Evolutionary conservation across 164 flowering plant species (phyloP), one percentile per base, ranked within the genome.

Genomic region (Magnolia changhungtana): DNA sequence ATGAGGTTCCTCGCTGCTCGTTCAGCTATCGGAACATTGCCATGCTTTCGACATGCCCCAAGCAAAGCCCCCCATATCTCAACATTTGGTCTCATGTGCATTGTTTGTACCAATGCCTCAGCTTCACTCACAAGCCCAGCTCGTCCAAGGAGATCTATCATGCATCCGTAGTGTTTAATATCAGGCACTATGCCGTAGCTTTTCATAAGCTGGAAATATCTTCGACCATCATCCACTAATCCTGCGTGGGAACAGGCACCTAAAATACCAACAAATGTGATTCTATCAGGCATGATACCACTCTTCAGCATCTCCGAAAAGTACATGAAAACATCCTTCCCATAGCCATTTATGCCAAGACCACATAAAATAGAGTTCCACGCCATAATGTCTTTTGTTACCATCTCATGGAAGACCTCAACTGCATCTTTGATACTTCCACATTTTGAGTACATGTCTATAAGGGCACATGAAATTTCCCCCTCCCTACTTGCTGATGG

Each of bases 281-380:
- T 88, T 70, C 82, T 73, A 78, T 90, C 93, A 11, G 93, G 95
- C 49, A 31, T 21, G 67, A 78, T 31, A 70, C 94, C 94, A 89
- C 83, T 88, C 67, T 81, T 81, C 59, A 88, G 82, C 96, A 92
- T 90, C 29, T 49, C 79, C 13, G 75, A 61, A 45, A 89, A 89
- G 82, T 83, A 76, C 20, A 24, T 67, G 68, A 87, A 80, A 23
- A 91, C 85, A 52, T 80, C 85, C 67, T 79, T 77, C 3, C 65
- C 59, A 73, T 83, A 80, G 5, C 88, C 89, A 72, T 84, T 88
- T 61, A 69, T 77, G 64, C 85, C 89, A 81, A 79, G 86, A 1
- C 94, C 97, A 65, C 89, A 84, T 75, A 92, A 86, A 81, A 90
- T 77, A 0, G 84, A 78, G 81, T 90, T 92, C 97, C 94, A 92